These are phyloP conservation scores for Ormosia emarginata DNA, from an alignment of 306 rosid genomes.

Conservation along the genomic window DNA sequence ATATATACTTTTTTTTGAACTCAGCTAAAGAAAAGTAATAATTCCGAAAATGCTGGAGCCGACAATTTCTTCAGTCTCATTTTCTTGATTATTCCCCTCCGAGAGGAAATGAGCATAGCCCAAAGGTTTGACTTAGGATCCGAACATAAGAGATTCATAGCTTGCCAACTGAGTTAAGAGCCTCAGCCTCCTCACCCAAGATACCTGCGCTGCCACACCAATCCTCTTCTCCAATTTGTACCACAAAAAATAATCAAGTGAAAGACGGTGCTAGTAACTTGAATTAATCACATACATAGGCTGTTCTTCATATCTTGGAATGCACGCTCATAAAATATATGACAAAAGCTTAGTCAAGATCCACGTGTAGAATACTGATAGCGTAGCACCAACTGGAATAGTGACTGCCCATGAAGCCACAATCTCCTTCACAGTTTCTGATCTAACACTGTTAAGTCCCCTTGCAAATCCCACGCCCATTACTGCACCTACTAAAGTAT, in stretches of 20 bases:
- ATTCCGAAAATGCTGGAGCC: constrained; percentile 7
- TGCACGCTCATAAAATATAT: constrained; percentile 50
- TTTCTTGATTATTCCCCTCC: neutral
- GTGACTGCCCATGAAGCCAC: constrained; percentile 88
- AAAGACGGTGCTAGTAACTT: constrained; percentile 18
- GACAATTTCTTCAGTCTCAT: constrained; percentile 12
- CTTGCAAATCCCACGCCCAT: constrained; percentile 99
- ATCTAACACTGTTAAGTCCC: constrained; percentile 81
- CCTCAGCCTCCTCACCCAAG: neutral
- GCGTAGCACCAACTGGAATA: constrained; percentile 80
- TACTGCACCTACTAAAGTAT: constrained; percentile 93
- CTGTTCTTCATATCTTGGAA: constrained; percentile 23
- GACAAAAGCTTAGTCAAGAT: constrained; percentile 79
- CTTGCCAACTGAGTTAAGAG: constrained; percentile 14
- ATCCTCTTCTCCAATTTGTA: constrained; percentile 16
- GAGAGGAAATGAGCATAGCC: neutral
- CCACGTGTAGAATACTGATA: constrained; percentile 82
- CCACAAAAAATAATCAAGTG: constrained; percentile 16
- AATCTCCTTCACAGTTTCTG: constrained; percentile 95
- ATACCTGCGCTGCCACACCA: constrained; percentile 8
- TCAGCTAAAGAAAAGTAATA: neutral
- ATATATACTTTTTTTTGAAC: neutral
- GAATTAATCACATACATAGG: constrained; percentile 17
- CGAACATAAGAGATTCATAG: constrained; percentile 15
- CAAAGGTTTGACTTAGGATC: constrained; percentile 10